These are phyloP conservation scores for Tetragonia tetragonoides DNA, from an alignment of 148 eudicot genomes.

Conservation along the genomic window DNA sequence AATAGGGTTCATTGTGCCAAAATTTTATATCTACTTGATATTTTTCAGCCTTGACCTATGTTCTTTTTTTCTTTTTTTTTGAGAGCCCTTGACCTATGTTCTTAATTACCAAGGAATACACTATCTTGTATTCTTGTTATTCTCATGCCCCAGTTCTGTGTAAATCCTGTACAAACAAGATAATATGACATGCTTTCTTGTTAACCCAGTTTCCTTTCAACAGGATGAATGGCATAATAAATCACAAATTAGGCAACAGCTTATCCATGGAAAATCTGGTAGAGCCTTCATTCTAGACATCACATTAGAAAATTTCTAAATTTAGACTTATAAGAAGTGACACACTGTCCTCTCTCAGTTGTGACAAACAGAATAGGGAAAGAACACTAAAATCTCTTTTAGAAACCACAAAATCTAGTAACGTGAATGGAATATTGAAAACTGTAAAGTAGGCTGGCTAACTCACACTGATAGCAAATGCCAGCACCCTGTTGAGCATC, in stretches of 20 bases:
- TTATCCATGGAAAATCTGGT: neutral
- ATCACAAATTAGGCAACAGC: neutral
- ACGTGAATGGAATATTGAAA: too few species aligned
- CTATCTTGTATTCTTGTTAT: constrained; percentile 2
- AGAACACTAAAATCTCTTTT: neutral
- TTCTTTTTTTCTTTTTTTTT: too few species aligned
- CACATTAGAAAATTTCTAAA: neutral
- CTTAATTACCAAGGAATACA: constrained; percentile 9
- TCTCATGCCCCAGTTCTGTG: constrained; percentile 20
- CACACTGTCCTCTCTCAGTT: neutral
- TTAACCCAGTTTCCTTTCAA: neutral
- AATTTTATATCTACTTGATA: neutral
- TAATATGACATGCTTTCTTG: constrained; percentile 23
- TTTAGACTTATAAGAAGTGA: neutral
- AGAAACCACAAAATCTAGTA: too few species aligned
- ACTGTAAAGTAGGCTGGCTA: neutral
- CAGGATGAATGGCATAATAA: neutral
- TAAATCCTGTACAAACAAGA: constrained; percentile 32
- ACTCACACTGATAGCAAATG: neutral
- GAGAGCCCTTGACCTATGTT: constrained; percentile 24
- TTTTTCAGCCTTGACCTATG: constrained; percentile 21
- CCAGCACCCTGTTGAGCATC: too few species aligned
- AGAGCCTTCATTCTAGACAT: neutral
- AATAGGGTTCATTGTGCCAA: constrained; percentile 1
- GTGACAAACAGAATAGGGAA: neutral